Evolutionary conservation across 2,329 filamentous ascomycete genomes (phyloP), one percentile per base, ranked within the genome.

Genomic region (Endothia cerciana): DNA sequence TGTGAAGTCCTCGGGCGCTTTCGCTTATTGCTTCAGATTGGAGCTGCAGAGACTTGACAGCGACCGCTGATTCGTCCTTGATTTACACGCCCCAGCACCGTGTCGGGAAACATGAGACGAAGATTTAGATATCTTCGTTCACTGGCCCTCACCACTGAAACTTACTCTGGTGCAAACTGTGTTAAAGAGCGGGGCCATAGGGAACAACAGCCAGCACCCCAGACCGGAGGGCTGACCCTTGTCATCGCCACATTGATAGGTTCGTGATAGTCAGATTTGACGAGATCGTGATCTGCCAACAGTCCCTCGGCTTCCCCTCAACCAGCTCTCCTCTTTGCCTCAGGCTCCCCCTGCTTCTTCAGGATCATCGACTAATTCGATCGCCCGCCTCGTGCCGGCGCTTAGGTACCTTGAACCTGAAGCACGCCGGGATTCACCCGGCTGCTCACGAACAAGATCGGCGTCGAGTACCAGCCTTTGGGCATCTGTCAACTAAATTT

Each of bases 1-100:
- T 8, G 49, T 28, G 17, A 55, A 55, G 17, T 36, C 49, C 28
- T n/a, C 5, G 4, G 28, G 13, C 25, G 49, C 25, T n/a, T 45
- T 45, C 10, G 15, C 40, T n/a, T 8, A n/a, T 19, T 17, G 57
- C 33, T 17, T 11, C 55, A 58, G 33, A 38, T 22, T 15, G 22
- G 25, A 28, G 57, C 45, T 45, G 51, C 51, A 57, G 51, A 49
- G 33, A 57, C 45, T 40, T 63, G 43, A 30, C 33, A 25, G 51
- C 40, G 51, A 56, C 33, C 41, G 41, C 59, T 65, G 59, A 62
- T 65, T 65, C 33, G 64, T 45, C 41, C 64, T 57, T 57, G 59
- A 55, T 56, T 36, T 33, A 30, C 59, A 62, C 58, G 47, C 40
- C 36, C 43, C 10, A 1, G 38, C 38, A 43, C 8, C 19, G 30